Base-by-base conservation (phyloP, 345 rosid genomes). In the Salix dunnii region DNA sequence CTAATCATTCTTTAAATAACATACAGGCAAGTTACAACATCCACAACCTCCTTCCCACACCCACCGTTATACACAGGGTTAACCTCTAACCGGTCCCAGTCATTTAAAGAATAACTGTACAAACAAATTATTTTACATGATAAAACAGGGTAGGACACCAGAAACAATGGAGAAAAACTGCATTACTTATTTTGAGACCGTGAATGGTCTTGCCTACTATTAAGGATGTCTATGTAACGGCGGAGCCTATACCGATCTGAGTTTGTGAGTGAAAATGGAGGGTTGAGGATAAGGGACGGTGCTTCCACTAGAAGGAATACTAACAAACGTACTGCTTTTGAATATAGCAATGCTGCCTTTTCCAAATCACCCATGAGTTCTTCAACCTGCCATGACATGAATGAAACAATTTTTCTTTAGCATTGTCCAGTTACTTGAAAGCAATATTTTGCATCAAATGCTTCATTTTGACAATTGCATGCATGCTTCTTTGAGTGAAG, bases 281-380 rank as follows among this genome's bases (percentile, higher is more conserved):
- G 99, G 76, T 91, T 96, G 48, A 96, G 86, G 76, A 88, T 86
- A 71, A 93, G 94, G 13, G 92, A 89, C 9, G 97, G 96, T 55
- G 99, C 99, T 84, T 96, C 99, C 68, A 90, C 91, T 71, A 92
- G 77, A 77, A 96, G 97, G 80, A 96, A 93, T 64, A 86, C 82
- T 68, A 96, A 77, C 84, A 96, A 84, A 21, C 86, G 85, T 74
- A 89, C 88, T 20, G 98, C 98, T 81, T 84, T 93, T 11, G 92
- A 84, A 70, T 96, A 96, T 74, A 79, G 71, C 38, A 81, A 77
- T 40, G 86, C 78, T 75, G 99, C 99, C 23, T 84, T 79, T 73
- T 88, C 98, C 84, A 55, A 82, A 2, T 91, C 70, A 61, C 93
- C 93, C 90, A 93, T 90, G 65, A 91, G 84, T 73, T 92, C 97